A percentile compares a stretch with the other conserved stretches of the same genome.
Conservation (phyloP, 192 early-diverging fungal genomes). For the Backusella morwellensis region DNA sequence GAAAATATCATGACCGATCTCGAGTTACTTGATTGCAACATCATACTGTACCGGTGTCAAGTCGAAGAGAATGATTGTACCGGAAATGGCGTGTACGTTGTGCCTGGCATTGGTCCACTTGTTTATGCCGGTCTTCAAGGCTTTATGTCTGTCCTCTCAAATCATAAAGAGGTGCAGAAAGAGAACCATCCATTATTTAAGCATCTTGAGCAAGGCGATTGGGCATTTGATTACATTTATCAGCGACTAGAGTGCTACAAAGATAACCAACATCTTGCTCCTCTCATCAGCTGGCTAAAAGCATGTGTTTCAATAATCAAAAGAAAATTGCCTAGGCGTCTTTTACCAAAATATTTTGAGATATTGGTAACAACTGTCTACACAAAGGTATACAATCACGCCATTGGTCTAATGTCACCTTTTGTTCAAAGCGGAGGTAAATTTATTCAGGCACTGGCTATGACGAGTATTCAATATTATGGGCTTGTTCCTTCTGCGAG, state of each 20-base stretch:
- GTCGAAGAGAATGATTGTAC: constrained; percentile 83
- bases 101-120: constrained; percentile 81
- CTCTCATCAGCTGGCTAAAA: constrained; percentile 69
- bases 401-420: constrained; percentile 60
- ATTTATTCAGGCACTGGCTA: constrained; percentile 68
- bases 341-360: constrained; percentile 93
- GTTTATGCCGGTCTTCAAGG: constrained; percentile 94
- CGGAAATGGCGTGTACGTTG: constrained; percentile 83
- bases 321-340: constrained; percentile 67
- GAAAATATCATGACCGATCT: constrained; percentile 64
- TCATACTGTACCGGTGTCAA: constrained; percentile 80
- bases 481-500: constrained; percentile 80
- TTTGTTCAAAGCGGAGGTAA: constrained; percentile 52
- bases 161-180: constrained; percentile 79
- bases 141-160: constrained; percentile 75
- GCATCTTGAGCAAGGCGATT: constrained; percentile 85
- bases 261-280: constrained; percentile 1
- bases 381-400: constrained; percentile 62
- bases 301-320: constrained; percentile 71
- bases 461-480: constrained; percentile 85
- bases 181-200: constrained; percentile 87
- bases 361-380: constrained; percentile 77
- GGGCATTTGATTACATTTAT: constrained; percentile 91
- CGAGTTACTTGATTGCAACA: constrained; percentile 71
- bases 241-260: constrained; percentile 60